Percentiles rank a stretch among this genome's conserved stretches.
phyloP scores from a whole-genome alignment of 306 rosid species.

The Lotus japonicus region DNA sequence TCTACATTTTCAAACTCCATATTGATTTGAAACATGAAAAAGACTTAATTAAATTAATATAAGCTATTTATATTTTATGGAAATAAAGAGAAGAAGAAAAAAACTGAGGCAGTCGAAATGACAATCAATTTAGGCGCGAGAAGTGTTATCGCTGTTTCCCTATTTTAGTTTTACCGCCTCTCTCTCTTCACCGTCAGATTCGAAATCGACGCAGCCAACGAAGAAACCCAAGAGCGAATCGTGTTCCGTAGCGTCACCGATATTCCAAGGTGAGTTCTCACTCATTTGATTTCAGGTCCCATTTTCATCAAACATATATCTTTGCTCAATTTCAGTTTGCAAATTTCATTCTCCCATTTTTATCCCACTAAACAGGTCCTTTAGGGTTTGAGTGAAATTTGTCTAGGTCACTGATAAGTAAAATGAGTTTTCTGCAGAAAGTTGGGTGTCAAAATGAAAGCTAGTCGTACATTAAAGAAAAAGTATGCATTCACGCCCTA shows the following conservation, averaged over 20 bases:
- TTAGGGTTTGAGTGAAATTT: no score
- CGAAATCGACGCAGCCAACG: not conserved
- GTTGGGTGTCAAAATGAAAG: no score
- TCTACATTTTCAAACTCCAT: no score
- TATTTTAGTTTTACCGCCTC: not conserved
- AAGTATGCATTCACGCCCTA: no score
- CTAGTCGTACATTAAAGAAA: no score
- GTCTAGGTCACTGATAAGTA: not conserved
- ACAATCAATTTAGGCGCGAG: not conserved
- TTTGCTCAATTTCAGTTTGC: not conserved
- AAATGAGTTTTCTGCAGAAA: not conserved
- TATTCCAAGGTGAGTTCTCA: not conserved
- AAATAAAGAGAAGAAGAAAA: no score
- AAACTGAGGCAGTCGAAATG: no score
- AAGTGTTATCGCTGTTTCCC: not conserved
- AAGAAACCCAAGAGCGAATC: not conserved
- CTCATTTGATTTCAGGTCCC: not conserved
- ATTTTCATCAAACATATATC: not conserved
- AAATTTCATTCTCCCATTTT: not conserved
- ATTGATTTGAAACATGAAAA: no score
- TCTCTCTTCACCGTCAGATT: not conserved
- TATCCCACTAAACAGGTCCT: no score
- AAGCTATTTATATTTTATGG: no score
- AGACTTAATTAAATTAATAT: no score
- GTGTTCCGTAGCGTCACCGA: not conserved